Conservation (phyloP, 2,329 filamentous ascomycete genomes). For the Amylocarpus encephaloides region DNA sequence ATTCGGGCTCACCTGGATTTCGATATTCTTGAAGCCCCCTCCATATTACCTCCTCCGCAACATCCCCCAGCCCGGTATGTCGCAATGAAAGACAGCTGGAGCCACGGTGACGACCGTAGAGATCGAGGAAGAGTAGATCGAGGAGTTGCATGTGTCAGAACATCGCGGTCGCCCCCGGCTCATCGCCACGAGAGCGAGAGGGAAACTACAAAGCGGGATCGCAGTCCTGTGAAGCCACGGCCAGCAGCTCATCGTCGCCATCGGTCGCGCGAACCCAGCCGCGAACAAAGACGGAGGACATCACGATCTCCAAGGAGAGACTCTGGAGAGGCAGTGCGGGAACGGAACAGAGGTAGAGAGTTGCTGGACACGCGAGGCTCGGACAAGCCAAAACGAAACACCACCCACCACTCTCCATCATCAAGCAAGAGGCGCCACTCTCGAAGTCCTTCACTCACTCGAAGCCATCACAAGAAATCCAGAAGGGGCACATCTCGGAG, state of each 20-base stretch:
- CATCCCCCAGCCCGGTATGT: conserved; percentile 32
- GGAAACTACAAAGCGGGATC: conserved; percentile 27
- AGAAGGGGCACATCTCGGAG: conserved; percentile 28
- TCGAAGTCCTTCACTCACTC: conserved; percentile 29
- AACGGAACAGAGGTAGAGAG: conserved; percentile 32
- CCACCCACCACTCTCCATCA: conserved; percentile 27
- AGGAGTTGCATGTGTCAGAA: conserved; percentile 31
- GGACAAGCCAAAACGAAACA: conserved; percentile 28
- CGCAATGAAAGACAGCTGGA: conserved; percentile 39
- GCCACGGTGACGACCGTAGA: conserved; percentile 37
- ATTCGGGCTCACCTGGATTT: background rate
- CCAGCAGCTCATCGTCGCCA: conserved; percentile 21
- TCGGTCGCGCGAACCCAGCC: conserved; percentile 25
- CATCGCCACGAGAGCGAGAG: conserved; percentile 31
- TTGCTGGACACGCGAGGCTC: conserved; percentile 32
- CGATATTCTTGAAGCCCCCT: background rate
- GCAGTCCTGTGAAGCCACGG: conserved; percentile 27
- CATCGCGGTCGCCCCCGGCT: conserved; percentile 33
- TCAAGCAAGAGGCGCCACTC: conserved; percentile 31
- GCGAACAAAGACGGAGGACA: conserved; percentile 24
- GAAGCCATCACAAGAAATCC: conserved; percentile 31
- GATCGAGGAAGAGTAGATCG: conserved; percentile 37
- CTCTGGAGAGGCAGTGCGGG: conserved; percentile 29
- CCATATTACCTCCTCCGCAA: conserved; percentile 9
- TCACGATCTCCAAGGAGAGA: conserved; percentile 28